These are phyloP conservation scores for Lodderomyces pseudojiufengensis DNA, from an alignment of 1,139 yeast genomes.

Conservation along the genomic window DNA sequence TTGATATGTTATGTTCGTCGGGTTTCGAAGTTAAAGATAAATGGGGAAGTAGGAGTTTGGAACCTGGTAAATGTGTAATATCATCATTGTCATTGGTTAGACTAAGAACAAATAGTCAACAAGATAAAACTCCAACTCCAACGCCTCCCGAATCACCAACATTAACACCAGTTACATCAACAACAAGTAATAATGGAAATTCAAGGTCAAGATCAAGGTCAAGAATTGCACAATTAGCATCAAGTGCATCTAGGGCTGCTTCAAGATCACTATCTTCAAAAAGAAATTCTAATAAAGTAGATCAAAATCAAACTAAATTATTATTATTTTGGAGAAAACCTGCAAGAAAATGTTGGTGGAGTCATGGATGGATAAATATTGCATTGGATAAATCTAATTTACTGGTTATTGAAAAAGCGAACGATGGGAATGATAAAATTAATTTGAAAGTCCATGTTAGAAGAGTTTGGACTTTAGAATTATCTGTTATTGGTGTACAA, in stretches of 20 bases:
- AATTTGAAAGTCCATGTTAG: constrained; percentile 61
- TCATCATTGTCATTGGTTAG: constrained; percentile 82
- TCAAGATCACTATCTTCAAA: constrained; percentile 50
- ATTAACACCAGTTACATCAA: constrained; percentile 46
- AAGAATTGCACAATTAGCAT: constrained; percentile 41
- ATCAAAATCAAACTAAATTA: constrained; percentile 59
- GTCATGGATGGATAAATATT: constrained; percentile 57
- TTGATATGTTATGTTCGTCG: constrained; percentile 91
- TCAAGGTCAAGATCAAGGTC: constrained; percentile 44
- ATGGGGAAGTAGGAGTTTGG: constrained; percentile 89
- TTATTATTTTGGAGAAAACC: constrained; percentile 96
- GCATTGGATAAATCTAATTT: constrained; percentile 30
- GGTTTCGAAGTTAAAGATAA: constrained; percentile 67
- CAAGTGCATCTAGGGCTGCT: constrained; percentile 45
- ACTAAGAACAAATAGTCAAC: constrained; percentile 30
- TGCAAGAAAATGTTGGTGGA: constrained; percentile 99
- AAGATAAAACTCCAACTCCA: constrained; percentile 5
- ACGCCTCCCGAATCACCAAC: constrained; percentile 49
- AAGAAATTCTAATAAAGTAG: constrained; percentile 30
- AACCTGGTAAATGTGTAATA: constrained; percentile 81
- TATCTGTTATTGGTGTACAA: constrained; percentile 58
- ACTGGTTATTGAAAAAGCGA: constrained; percentile 22
- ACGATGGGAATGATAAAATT: constrained; percentile 16
- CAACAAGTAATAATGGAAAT: constrained; percentile 25
- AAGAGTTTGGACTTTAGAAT: constrained; percentile 82